Conservation (phyloP, 192 early-diverging fungal species). For the Backusella sp. region DNA sequence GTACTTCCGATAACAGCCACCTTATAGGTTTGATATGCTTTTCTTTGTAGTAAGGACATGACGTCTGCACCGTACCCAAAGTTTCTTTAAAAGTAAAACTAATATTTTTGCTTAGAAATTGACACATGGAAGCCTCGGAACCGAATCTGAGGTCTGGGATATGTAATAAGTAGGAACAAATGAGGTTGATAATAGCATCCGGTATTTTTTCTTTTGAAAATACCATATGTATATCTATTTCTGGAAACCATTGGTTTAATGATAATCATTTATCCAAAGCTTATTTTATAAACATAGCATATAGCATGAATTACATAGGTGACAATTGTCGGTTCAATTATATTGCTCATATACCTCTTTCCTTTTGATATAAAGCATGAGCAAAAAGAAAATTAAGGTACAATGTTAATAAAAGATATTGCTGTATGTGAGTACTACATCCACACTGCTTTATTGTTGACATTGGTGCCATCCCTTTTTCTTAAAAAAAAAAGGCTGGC, state of each 20-base stretch:
- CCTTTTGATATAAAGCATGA: not conserved
- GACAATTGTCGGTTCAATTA: not conserved
- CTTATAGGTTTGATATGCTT: slow-evolving; percentile 66
- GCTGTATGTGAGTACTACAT: not conserved
- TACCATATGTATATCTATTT: not conserved
- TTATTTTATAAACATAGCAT: not conserved
- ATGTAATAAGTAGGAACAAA: not conserved
- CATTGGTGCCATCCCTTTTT: not conserved
- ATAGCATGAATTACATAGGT: not conserved
- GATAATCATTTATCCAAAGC: not conserved
- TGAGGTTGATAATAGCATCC: not conserved
- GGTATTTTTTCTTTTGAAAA: slow-evolving; percentile 1
- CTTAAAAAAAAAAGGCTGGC: not conserved
- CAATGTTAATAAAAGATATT: not conserved
- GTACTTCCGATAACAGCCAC: slow-evolving; percentile 92
- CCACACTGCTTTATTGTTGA: not conserved
- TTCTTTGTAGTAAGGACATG: slow-evolving; percentile 80
- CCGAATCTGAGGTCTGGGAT: slow-evolving; percentile 83
- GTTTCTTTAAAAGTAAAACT: slow-evolving; percentile 91
- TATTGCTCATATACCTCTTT: not conserved
- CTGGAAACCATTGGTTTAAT: not conserved
- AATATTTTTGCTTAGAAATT: slow-evolving; percentile 4
- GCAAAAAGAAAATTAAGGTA: not conserved
- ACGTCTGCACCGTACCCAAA: slow-evolving; percentile 82
- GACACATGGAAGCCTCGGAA: slow-evolving; percentile 55